A percentile compares a stretch with the other conserved stretches of the same genome.
Evolutionary conservation across 768 basidiomycete species (phyloP).

Genomic region (Paxillus involutus): DNA sequence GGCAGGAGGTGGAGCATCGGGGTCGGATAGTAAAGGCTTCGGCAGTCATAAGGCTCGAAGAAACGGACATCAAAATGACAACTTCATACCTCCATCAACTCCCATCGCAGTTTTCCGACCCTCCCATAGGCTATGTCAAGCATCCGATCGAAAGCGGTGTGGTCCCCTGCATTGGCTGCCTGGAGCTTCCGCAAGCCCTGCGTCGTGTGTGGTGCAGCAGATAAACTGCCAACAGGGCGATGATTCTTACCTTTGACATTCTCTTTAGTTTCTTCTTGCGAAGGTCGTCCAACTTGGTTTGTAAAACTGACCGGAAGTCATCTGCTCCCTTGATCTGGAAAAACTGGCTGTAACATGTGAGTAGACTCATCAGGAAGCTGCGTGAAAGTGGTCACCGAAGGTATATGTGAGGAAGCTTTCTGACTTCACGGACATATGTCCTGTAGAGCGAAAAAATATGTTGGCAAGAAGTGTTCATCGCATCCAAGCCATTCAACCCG

Average conservation of each 20-base stretch:
- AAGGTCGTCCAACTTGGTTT: constrained; percentile 31
- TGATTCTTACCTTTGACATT: constrained; percentile 45
- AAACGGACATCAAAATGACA: background rate
- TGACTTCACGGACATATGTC: constrained; percentile 40
- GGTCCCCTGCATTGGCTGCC: constrained; percentile 51
- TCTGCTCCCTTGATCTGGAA: constrained; percentile 60
- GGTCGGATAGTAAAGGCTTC: constrained; percentile 58
- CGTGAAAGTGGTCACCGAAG: constrained; percentile 38
- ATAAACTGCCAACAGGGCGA: background rate
- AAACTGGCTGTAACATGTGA: constrained; percentile 48
- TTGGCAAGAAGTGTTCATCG: constrained; percentile 6
- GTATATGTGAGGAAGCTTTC: constrained; percentile 44
- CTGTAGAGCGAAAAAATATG: constrained; percentile 36
- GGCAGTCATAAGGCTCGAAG: constrained; percentile 7
- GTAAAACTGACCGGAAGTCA: constrained; percentile 52
- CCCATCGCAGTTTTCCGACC: constrained; percentile 67
- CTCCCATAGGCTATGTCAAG: constrained; percentile 76
- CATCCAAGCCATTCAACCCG: background rate
- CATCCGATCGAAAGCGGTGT: constrained; percentile 52
- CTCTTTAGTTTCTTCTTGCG: constrained; percentile 46
- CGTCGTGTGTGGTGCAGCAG: background rate
- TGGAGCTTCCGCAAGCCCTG: constrained; percentile 57
- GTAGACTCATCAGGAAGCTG: background rate
- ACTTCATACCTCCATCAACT: constrained; percentile 58
- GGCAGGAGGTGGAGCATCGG: constrained; percentile 39